Evolutionary conservation across 441 rosid species (phyloP).

Genomic region (Manihot esculenta): DNA sequence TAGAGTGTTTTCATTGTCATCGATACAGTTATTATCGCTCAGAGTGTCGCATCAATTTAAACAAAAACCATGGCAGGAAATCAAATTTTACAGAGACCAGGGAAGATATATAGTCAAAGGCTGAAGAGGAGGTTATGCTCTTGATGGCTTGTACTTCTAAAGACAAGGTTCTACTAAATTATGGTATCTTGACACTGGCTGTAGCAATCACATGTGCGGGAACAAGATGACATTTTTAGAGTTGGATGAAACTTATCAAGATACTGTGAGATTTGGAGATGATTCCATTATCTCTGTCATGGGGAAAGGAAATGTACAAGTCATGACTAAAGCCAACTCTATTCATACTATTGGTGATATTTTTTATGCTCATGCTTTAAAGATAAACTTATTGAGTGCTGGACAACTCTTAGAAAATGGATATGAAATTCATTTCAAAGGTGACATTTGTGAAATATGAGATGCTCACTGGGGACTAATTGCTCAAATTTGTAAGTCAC

Average conservation of each 20-base stretch:
- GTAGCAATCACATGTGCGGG: neutral
- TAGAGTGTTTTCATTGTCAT: neutral
- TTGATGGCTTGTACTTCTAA: neutral
- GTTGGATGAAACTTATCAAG: neutral
- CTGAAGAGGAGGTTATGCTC: neutral
- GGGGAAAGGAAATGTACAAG: neutral
- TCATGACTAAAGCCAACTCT: neutral
- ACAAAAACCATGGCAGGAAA: neutral
- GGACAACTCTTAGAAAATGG: neutral
- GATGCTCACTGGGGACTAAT: neutral
- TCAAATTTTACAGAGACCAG: neutral
- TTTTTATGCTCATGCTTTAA: neutral
- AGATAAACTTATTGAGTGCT: neutral
- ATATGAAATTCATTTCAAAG: neutral
- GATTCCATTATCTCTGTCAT: neutral
- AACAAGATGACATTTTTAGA: neutral
- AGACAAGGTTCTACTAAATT: neutral
- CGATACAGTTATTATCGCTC: neutral
- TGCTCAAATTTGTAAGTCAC: neutral
- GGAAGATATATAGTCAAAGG: neutral
- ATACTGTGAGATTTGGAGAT: neutral
- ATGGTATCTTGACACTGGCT: neutral
- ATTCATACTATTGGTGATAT: neutral
- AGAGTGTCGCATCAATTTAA: neutral
- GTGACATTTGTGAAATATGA: neutral